Conservation (phyloP, 768 basidiomycete genomes). For the Pleurotus tuoliensis region DNA sequence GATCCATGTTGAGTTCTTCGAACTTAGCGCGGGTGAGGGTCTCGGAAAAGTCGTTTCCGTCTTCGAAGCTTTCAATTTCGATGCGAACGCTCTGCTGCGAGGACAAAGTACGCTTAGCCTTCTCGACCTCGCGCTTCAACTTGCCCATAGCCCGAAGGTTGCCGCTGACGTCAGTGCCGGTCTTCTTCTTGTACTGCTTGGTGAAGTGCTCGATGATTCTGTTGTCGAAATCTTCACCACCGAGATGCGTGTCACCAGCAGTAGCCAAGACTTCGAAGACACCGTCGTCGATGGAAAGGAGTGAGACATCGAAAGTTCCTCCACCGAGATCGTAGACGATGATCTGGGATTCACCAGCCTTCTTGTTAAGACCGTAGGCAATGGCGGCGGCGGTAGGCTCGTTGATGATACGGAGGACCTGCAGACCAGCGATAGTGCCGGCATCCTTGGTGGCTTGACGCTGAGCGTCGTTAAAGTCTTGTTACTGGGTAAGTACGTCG, state of each 20-base stretch:
- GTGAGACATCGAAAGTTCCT: slow-evolving; percentile 98
- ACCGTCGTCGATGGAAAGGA: slow-evolving; percentile 91
- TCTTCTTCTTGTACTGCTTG: slow-evolving; percentile 91
- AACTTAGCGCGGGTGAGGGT: slow-evolving; percentile 97
- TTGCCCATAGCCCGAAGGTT: slow-evolving; percentile 87
- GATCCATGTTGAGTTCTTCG: slow-evolving; percentile 97
- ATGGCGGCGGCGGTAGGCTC: slow-evolving; percentile 97
- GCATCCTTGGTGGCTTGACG: slow-evolving; percentile 99
- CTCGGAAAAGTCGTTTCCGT: slow-evolving; percentile 96
- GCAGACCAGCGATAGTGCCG: slow-evolving; percentile 90
- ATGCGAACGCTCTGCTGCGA: slow-evolving; percentile 87
- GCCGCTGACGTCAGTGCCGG: slow-evolving; percentile 74
- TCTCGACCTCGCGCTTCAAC: slow-evolving; percentile 91
- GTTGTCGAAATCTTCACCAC: slow-evolving; percentile 96
- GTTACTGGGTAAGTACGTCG: slow-evolving; percentile 5
- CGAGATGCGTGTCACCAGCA: slow-evolving; percentile 91
- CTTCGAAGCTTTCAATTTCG: slow-evolving; percentile 95
- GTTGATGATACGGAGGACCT: slow-evolving; percentile 96
- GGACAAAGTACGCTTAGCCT: slow-evolving; percentile 91
- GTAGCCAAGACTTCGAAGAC: slow-evolving; percentile 89
- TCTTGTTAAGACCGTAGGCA: slow-evolving; percentile 98
- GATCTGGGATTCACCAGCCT: slow-evolving; percentile 89
- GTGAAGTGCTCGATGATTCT: slow-evolving; percentile 86
- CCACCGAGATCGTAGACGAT: slow-evolving; percentile 98
- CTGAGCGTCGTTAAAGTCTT: slow-evolving; percentile 98